These are phyloP conservation scores for Pichia sp. DNA, from an alignment of 1,139 yeast species.

Conservation along the genomic window DNA sequence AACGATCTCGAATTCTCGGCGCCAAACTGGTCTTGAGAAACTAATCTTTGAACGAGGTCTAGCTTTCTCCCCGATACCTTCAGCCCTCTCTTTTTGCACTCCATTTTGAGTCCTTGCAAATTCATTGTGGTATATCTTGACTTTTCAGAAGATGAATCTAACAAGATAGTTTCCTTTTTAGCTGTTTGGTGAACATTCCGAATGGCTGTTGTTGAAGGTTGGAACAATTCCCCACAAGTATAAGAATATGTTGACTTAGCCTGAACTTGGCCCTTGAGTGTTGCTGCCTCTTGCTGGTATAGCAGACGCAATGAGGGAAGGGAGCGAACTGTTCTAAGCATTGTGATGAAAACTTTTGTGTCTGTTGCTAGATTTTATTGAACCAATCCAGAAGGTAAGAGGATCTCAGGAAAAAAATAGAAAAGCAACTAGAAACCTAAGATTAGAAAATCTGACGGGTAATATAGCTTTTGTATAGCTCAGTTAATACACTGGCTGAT, in stretches of 20 bases:
- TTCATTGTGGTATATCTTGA: conserved; percentile 40
- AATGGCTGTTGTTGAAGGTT: conserved; percentile 16
- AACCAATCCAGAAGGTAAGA: background rate
- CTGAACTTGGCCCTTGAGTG: conserved; percentile 5
- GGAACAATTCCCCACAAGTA: conserved; percentile 16
- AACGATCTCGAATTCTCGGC: conserved; percentile 12
- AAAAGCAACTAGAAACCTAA: background rate
- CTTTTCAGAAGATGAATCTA: conserved; percentile 29
- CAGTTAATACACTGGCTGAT: background rate
- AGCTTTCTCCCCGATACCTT: conserved; percentile 53
- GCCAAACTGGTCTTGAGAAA: conserved; percentile 20
- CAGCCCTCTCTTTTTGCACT: conserved; percentile 53
- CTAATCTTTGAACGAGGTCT: conserved; percentile 48
- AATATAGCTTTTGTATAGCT: background rate
- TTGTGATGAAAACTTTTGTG: conserved; percentile 3
- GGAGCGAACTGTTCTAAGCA: conserved; percentile 35
- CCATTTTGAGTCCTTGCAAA: conserved; percentile 45
- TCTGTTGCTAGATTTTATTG: background rate
- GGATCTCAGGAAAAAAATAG: background rate
- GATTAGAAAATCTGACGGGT: background rate
- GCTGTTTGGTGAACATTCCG: conserved; percentile 41
- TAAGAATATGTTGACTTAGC: conserved; percentile 2
- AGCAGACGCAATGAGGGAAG: conserved; percentile 34
- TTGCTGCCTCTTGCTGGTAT: conserved; percentile 24
- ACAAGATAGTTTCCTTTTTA: conserved; percentile 35